Percentiles rank a stretch among this genome's conserved stretches.
phyloP scores from a whole-genome alignment of 169 alveolate genomes.

The Cyclospora cayetanensis region DNA sequence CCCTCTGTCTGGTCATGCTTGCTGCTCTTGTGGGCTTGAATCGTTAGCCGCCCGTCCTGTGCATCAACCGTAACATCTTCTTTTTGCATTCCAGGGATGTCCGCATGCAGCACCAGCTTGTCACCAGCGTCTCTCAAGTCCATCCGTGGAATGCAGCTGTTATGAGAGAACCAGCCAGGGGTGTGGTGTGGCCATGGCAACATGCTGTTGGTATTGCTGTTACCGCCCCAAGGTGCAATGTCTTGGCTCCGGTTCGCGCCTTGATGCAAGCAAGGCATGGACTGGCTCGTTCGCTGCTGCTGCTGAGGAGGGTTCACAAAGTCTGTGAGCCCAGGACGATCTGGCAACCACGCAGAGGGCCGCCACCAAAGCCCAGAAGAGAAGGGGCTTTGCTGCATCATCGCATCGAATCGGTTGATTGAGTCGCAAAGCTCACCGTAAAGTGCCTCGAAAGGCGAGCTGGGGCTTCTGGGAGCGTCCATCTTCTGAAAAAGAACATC shows the following conservation, averaged over 20 bases:
- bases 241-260: not conserved
- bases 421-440: not conserved
- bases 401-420: not conserved
- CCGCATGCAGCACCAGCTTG: constrained; percentile 66
- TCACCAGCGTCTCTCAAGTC: constrained; percentile 62
- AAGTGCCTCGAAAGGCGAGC: constrained; percentile 19
- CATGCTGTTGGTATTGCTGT: not conserved
- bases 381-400: constrained; percentile 19
- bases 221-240: not conserved
- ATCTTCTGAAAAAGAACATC: not conserved
- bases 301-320: too few species aligned
- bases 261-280: not conserved
- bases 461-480: not conserved
- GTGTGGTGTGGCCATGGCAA: not conserved
- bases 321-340: too few species aligned
- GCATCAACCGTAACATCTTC: constrained; percentile 49
- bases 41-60: constrained; percentile 27
- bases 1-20: not conserved
- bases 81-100: constrained; percentile 67
- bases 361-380: not conserved
- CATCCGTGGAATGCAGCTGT: constrained; percentile 48
- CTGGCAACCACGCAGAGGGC: too few species aligned
- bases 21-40: constrained; percentile 24
- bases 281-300: not conserved
- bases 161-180: not conserved